Evolutionary conservation across 1,284 basidiomycete species (phyloP), one percentile per base, ranked within the genome.

Genomic region (Pseudozyma sp.): DNA sequence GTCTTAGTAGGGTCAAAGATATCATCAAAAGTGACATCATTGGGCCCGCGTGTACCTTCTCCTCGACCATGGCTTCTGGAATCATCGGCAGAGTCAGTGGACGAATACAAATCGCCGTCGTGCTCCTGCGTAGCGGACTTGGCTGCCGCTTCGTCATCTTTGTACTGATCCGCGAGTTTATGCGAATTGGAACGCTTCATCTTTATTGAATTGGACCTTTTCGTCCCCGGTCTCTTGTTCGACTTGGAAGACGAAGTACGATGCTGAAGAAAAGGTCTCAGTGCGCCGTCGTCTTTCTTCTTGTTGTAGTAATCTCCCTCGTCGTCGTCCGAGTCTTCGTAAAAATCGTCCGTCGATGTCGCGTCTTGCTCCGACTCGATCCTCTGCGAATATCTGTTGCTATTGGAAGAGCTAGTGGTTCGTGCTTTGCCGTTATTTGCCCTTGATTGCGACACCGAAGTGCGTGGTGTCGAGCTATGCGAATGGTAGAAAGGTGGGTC

Each of bases 1-100:
- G 76, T 78, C 55, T 76, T 73, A n/a, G 47, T 70, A 19, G 65
- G 58, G 35, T 80, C 78, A 18, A 80, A 80, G 35, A 76, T 44
- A 36, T 69, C 64, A 47, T 76, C 64, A n/a, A 74, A 62, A 1
- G 59, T 70, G n/a, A 64, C 13, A 38, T 74, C 59, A 16, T 34
- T 31, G 7, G 62, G 65, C 11, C 38, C 42, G 3, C 53, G 43
- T 18, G 52, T 40, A 1, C 9, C 43, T 31, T 67, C 59, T 1
- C 61, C 61, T 6, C 36, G 12, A 16, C 34, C 19, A 34, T 55
- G 36, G 18, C 39, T 25, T 9, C 38, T 36, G 16, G 39, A 40
- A 13, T 50, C 21, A 7, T 18, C 34, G 5, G 56, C 14, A 0
- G 61, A 55, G 14, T 16, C 19, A 35, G 34, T 19, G 44, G 35